Base-by-base conservation (phyloP, 2,329 filamentous ascomycete genomes). In the Podosphaera leucotricha region DNA sequence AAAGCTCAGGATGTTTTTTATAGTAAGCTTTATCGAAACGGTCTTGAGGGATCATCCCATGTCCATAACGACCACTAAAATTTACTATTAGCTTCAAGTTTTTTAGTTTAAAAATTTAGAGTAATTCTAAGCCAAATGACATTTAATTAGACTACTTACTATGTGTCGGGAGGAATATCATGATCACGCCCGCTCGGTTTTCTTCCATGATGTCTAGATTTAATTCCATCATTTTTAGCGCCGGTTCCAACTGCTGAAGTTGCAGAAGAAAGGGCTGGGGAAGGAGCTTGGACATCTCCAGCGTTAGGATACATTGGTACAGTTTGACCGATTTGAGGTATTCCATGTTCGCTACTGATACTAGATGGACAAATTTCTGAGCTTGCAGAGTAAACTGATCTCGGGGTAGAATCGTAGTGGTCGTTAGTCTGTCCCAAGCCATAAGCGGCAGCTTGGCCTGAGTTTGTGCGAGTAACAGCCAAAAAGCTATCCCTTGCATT, bases 271-370 rank as follows among this genome's bases (percentile, higher is more conserved):
- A 77, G 78, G 2, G 75, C 72, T 1, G 86, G 85, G 2, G 86
- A 90, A 2, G 90, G 90, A 13, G 90, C 90, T 63, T 98, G 90
- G 8, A 95, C 90, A 58, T 95, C 87, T 48, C 90, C 90, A 38
- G 90, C 82, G 58, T 90, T 75, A 44, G 78, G 80, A 57, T 90
- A 80, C 82, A 98, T 90, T 42, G 90, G 90, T 35, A 98, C 87
- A 56, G 86, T 80, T 55, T 82, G 75, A 41, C 87, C 87, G 52
- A 94, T 90, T 57, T 92, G 82, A 2, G 86, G 86, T 53, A 94
- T 93, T 19, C 86, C 87, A 45, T 85, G 77, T 50, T 90, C 81
- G 39, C 87, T 80, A 36, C 62, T 57, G 49, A 77, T 65, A 22
- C 70, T 57, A 11, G 73, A 75, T 38, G 61, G 61, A 6, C 71